These are phyloP conservation scores for Lachancea lanzarotensis DNA, from an alignment of 805 yeast species.

Conservation along the genomic window DNA sequence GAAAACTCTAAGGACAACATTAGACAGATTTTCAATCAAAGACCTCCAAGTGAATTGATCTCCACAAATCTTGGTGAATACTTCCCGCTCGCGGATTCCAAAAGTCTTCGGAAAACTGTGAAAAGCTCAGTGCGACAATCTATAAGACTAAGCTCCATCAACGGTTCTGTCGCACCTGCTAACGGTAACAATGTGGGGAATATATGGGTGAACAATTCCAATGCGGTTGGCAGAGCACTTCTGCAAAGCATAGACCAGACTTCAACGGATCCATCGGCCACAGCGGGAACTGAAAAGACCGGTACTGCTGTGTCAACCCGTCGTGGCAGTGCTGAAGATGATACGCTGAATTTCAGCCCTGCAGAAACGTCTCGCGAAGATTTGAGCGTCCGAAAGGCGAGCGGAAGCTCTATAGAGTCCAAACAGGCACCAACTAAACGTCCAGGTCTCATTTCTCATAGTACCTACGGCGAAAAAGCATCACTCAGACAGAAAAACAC, in stretches of 20 bases:
- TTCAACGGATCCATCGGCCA: neutral
- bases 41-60: conserved; percentile 91
- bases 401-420: neutral
- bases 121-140: conserved; percentile 80
- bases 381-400: neutral
- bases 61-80: conserved; percentile 84
- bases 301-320: conserved; percentile 15
- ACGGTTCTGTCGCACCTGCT: conserved; percentile 21
- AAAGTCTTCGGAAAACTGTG: conserved; percentile 69
- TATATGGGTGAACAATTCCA: conserved; percentile 48
- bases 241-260: conserved; percentile 27
- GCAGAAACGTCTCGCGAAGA: conserved; percentile 28
- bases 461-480: neutral
- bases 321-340: conserved; percentile 24
- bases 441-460: conserved; percentile 2
- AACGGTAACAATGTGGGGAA: conserved; percentile 53
- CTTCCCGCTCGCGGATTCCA: conserved; percentile 76
- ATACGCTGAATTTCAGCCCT: conserved; percentile 25
- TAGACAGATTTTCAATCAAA: conserved; percentile 61
- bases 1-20: conserved; percentile 27
- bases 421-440: conserved; percentile 1
- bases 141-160: conserved; percentile 39
- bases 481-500: conserved; percentile 1
- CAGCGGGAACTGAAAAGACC: neutral
- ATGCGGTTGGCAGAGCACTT: conserved; percentile 47